Conservation (phyloP, 768 basidiomycete genomes). For the Hypholoma sublateritium region DNA sequence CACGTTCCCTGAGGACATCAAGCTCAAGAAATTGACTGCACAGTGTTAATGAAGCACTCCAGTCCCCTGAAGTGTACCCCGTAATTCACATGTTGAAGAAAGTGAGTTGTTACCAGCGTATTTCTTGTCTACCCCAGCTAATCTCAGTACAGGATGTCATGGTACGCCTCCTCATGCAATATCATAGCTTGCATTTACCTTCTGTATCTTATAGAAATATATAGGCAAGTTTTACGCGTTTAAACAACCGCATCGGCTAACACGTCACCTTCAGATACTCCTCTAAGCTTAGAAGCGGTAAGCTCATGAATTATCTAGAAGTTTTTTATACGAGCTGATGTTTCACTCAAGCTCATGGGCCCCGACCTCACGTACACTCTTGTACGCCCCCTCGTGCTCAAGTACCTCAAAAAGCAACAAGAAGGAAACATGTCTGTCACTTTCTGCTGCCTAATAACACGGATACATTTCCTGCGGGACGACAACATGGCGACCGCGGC, state of each 20-base stretch:
- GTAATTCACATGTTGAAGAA: conserved; percentile 3
- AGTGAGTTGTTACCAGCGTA: not conserved
- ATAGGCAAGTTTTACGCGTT: conserved; percentile 48
- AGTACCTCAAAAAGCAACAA: conserved; percentile 73
- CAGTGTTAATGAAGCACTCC: not conserved
- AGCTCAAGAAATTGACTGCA: not conserved
- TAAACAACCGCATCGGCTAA: not conserved
- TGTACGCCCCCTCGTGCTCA: conserved; percentile 83
- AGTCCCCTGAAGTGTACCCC: conserved; percentile 4
- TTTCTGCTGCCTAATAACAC: conserved; percentile 87
- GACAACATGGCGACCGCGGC: conserved; percentile 67
- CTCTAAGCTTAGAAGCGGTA: conserved; percentile 79
- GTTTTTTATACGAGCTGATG: not conserved
- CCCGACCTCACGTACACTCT: conserved; percentile 93
- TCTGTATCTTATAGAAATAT: conserved; percentile 47
- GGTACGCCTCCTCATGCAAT: conserved; percentile 33
- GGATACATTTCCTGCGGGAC: conserved; percentile 82
- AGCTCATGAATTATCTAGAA: conserved; percentile 23
- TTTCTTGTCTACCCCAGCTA: not conserved
- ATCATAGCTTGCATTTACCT: not conserved
- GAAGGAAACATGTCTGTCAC: conserved; percentile 80
- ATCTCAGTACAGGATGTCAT: conserved; percentile 53
- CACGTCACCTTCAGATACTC: conserved; percentile 59
- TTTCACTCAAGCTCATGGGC: conserved; percentile 55
- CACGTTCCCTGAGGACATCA: conserved; percentile 2